These are phyloP conservation scores for Sequoiadendron giganteum DNA, from an alignment of 75 land plant species.

Conservation along the genomic window DNA sequence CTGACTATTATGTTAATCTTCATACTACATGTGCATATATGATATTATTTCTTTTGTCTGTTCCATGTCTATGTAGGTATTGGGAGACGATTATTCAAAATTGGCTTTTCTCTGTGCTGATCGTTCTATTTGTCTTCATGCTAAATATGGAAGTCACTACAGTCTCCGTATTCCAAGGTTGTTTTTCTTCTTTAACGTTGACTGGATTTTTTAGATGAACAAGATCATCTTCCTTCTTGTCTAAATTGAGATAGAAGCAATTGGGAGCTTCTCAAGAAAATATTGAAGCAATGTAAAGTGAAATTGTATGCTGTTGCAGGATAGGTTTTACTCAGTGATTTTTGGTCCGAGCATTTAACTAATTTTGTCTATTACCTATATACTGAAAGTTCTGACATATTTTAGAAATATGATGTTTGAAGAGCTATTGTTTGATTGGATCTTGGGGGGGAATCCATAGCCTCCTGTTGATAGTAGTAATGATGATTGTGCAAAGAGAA, in stretches of 20 bases:
- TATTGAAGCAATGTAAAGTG: neutral
- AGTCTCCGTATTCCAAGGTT: constrained; percentile 89
- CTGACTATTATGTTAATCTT: neutral
- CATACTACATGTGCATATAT: neutral
- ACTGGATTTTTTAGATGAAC: neutral
- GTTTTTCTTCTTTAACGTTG: neutral
- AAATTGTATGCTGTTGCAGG: neutral
- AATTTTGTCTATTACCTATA: neutral
- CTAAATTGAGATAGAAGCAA: neutral
- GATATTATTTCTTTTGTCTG: neutral
- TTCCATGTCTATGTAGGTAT: constrained; percentile 41
- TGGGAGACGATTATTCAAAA: constrained; percentile 93
- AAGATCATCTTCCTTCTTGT: neutral
- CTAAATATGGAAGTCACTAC: constrained; percentile 94
- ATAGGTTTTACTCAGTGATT: neutral
- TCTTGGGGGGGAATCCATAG: neutral
- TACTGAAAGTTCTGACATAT: neutral
- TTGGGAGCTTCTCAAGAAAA: neutral
- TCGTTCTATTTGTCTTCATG: constrained; percentile 91
- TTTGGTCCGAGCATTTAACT: neutral
- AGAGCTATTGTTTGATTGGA: neutral
- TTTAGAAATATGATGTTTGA: neutral
- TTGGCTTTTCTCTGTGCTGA: constrained; percentile 97
- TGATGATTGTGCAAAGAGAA: neutral
- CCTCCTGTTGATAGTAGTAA: neutral